Evolutionary conservation across 805 yeast species (phyloP).

Genomic region (Blastobotrys americana): DNA sequence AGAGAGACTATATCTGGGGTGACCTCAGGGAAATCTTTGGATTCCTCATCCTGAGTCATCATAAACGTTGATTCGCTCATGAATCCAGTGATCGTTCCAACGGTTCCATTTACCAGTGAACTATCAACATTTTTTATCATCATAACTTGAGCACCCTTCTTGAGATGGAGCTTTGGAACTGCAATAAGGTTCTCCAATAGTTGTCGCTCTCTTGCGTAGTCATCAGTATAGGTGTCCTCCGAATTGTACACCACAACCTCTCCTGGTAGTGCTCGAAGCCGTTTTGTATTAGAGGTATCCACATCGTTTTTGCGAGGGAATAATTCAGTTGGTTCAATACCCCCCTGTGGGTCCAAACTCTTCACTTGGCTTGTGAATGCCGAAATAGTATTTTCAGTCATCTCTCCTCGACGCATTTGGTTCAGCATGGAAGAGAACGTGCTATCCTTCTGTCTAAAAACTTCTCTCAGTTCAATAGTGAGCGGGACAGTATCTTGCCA

Average conservation of each 20-base stretch:
- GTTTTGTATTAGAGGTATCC: constrained; percentile 56
- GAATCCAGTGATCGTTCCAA: constrained; percentile 68
- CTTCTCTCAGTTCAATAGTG: constrained; percentile 66
- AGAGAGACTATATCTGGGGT: not conserved
- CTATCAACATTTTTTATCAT: constrained; percentile 75
- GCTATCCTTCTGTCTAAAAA: constrained; percentile 79
- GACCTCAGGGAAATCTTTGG: not conserved
- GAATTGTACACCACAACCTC: constrained; percentile 39
- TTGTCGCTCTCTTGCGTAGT: constrained; percentile 26
- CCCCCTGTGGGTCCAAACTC: constrained; percentile 45
- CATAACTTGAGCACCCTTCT: constrained; percentile 92
- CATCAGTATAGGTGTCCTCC: constrained; percentile 34
- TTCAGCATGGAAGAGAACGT: constrained; percentile 74
- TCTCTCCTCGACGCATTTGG: constrained; percentile 65
- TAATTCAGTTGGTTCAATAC: constrained; percentile 81
- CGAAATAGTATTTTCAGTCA: constrained; percentile 42
- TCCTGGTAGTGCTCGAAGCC: constrained; percentile 47
- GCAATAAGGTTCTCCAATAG: constrained; percentile 64
- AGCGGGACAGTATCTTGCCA: constrained; percentile 62
- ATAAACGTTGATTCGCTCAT: constrained; percentile 28
- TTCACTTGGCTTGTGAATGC: constrained; percentile 53
- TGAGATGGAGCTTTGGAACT: constrained; percentile 52
- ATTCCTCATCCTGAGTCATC: constrained; percentile 8
- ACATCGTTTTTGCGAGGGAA: constrained; percentile 86
- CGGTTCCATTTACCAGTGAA: constrained; percentile 78